Evolutionary conservation across 2,329 filamentous ascomycete species (phyloP).

Genomic region (Hypoxylon sp.): DNA sequence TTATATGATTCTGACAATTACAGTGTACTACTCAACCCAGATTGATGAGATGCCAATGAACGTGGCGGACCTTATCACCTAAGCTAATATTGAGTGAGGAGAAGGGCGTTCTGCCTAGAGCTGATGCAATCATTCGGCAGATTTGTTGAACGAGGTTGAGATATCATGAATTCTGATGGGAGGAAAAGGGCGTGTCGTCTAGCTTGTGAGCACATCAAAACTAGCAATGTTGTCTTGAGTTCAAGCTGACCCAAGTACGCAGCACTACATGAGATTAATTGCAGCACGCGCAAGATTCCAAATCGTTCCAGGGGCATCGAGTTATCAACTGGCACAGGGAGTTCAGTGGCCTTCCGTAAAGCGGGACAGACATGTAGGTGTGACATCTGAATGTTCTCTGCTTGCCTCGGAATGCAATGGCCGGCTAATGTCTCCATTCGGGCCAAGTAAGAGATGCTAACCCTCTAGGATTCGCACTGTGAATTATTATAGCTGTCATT

Average conservation of each 20-base stretch:
- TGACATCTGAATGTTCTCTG: not conserved
- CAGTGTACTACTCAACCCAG: slow-evolving; percentile 95
- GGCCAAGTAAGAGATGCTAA: not conserved
- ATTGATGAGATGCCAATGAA: slow-evolving; percentile 99
- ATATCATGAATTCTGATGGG: slow-evolving; percentile 42
- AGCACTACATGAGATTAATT: slow-evolving; percentile 32
- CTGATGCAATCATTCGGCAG: slow-evolving; percentile 24
- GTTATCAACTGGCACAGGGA: not conserved
- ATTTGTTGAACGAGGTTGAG: slow-evolving; percentile 10
- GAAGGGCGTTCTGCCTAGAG: slow-evolving; percentile 3
- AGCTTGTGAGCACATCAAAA: slow-evolving; percentile 47
- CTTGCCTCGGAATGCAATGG: not conserved
- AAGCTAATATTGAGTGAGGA: slow-evolving; percentile 34
- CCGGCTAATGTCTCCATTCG: not conserved
- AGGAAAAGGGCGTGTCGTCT: slow-evolving; percentile 54
- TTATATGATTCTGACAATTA: slow-evolving; percentile 16
- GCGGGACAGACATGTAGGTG: slow-evolving; percentile 4
- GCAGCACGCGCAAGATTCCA: slow-evolving; percentile 8
- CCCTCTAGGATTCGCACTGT: not conserved
- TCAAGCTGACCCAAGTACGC: slow-evolving; percentile 29
- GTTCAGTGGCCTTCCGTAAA: not conserved
- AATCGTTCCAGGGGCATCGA: not conserved
- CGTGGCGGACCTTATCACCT: slow-evolving; percentile 74
- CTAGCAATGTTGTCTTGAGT: not conserved
- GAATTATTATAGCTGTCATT: not conserved